These are phyloP conservation scores for Endocarpon pusillum DNA, from an alignment of 495 filamentous ascomycete genomes.

Conservation along the genomic window DNA sequence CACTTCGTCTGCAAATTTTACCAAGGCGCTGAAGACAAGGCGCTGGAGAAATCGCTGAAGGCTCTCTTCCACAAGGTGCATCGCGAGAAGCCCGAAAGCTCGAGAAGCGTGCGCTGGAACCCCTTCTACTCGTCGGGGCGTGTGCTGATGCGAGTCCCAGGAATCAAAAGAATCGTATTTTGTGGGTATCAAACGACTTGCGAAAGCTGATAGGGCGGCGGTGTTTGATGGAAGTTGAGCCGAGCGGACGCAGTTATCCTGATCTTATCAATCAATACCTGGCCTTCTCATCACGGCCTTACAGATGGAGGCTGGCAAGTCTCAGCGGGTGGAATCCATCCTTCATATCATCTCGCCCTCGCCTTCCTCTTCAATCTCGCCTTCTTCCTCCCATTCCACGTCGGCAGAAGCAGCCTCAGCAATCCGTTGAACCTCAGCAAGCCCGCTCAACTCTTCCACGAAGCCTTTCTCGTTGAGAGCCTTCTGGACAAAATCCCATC, in stretches of 20 bases:
- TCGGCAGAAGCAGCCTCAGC: slow-evolving; percentile 52
- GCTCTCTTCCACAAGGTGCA: slow-evolving; percentile 62
- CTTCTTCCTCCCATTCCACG: slow-evolving; percentile 44
- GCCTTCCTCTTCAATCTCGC: slow-evolving; percentile 28
- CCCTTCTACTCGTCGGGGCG: not conserved
- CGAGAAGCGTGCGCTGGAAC: slow-evolving; percentile 50
- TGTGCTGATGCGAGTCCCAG: slow-evolving; percentile 27
- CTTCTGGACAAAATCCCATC: slow-evolving; percentile 78
- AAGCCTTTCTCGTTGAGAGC: slow-evolving; percentile 73
- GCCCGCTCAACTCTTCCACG: slow-evolving; percentile 76
- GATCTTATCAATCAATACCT: not conserved
- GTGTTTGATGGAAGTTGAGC: slow-evolving; percentile 11
- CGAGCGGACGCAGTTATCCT: not conserved
- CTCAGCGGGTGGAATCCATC: no score
- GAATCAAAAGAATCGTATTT: slow-evolving; percentile 86
- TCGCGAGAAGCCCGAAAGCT: slow-evolving; percentile 78
- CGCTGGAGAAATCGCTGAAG: slow-evolving; percentile 51
- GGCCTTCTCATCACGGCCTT: not conserved
- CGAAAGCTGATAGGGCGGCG: slow-evolving; percentile 20
- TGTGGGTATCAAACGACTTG: slow-evolving; percentile 49
- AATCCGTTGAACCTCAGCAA: slow-evolving; percentile 67
- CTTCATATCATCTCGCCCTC: slow-evolving; percentile 18
- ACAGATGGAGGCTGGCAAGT: not conserved
- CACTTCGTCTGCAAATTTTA: slow-evolving; percentile 98
- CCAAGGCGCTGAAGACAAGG: slow-evolving; percentile 70